A percentile compares a stretch with the other conserved stretches of the same genome.
phyloP scores from a whole-genome alignment of 164 flowering plant genomes.

The Sedum album region DNA sequence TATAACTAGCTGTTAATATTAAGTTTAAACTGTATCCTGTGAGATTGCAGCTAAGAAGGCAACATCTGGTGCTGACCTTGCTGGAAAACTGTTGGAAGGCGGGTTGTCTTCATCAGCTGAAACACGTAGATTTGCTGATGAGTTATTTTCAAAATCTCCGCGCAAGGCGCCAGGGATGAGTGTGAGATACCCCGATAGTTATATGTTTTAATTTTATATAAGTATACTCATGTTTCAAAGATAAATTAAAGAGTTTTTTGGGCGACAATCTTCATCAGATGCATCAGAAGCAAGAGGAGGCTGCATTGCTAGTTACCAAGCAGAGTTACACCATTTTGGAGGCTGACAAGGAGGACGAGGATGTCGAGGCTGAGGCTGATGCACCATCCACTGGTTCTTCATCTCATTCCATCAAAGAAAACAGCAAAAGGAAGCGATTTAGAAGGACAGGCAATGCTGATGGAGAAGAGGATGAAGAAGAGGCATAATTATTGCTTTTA shows the following conservation, averaged over 20 bases:
- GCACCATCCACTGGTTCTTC: slow-evolving; percentile 16
- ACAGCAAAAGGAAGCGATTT: slow-evolving; percentile 42
- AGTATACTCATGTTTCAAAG: too few species aligned
- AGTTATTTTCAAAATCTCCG: too few species aligned
- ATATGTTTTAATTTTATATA: too few species aligned
- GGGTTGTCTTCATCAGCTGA: slow-evolving; percentile 52
- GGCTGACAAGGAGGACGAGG: slow-evolving; percentile 76
- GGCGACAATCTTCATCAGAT: too few species aligned
- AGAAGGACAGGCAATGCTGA: slow-evolving; percentile 46
- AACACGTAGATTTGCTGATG: slow-evolving; percentile 41
- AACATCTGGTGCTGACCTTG: slow-evolving; percentile 37
- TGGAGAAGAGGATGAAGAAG: slow-evolving; percentile 55
- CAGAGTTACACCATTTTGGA: slow-evolving; percentile 35
- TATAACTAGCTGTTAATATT: too few species aligned
- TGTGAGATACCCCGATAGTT: too few species aligned
- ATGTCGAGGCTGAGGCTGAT: slow-evolving; percentile 30
- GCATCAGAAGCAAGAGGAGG: slow-evolving; percentile 25
- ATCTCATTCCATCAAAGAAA: slow-evolving; percentile 27
- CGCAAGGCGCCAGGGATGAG: too few species aligned
- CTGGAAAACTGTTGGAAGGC: slow-evolving; percentile 37
- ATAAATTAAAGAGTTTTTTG: too few species aligned
- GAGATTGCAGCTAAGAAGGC: too few species aligned
- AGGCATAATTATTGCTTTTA: slow-evolving; percentile 38
- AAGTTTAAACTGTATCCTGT: too few species aligned
- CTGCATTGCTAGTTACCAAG: slow-evolving; percentile 9